Base-by-base conservation (phyloP, 106 monocot species). In the Hemerocallis citrina region DNA sequence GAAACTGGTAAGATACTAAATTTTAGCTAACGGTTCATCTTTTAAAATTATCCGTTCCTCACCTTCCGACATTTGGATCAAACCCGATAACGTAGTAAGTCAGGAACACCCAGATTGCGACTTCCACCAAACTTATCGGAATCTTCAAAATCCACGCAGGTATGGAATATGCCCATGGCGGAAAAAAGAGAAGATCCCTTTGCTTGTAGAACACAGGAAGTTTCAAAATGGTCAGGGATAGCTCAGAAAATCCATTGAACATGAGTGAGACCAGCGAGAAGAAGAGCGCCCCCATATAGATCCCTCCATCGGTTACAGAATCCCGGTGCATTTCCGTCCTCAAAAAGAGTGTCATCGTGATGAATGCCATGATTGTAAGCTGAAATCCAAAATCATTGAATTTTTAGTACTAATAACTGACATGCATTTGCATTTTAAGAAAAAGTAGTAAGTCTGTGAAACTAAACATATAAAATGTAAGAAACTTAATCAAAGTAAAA, bases 131-230 rank as follows among this genome's bases (percentile, higher is more conserved):
- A 49, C 81, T 37, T 39, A 90, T 82, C 5, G 85, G 89, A 31
- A 85, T 82, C 62, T 85, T 90, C 32, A 81, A 63, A 7, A 89
- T 64, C 85, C 85, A 85, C 37, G 69, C 24, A 23, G 89, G 89
- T 17, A 89, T 36, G 22, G 85, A 68, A 61, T 81, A 89, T 28
- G 75, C 64, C 89, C 89, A 89, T 15, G 85, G 57, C 5, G 89
- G 85, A 73, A 75, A 89, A 34, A 89, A 89, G n/a, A 72, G 67
- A 39, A 81, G 65, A 45, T 85, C 89, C 29, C 81, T 81, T 54
- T 89, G 89, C 56, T 85, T 89, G 64, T 71, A 89, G 72, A 85
- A 85, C 6, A 89, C 78, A 0, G 89, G 89, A 6, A 89, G 81
- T 69, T 72, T 89, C 27, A 38, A 28, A 36, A 85, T 70, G 31